Evolutionary conservation across 805 yeast species (phyloP).

Genomic region (Saccharomyces jurei): DNA sequence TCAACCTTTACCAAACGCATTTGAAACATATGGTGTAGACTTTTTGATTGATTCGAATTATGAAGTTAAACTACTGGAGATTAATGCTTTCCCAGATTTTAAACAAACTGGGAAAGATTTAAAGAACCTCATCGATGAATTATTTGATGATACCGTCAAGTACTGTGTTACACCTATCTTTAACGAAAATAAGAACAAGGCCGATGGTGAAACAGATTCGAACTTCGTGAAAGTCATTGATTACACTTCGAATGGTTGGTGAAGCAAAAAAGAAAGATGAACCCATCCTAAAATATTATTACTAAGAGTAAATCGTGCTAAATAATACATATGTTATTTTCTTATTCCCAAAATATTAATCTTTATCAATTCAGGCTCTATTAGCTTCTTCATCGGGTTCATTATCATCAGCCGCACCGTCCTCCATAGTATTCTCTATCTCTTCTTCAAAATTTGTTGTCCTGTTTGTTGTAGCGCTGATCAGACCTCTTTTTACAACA

Average conservation of each 20-base stretch:
- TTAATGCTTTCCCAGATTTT: constrained; percentile 93
- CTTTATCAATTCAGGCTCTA: not conserved
- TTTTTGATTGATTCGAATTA: constrained; percentile 57
- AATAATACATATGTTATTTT: not conserved
- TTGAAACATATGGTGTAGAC: constrained; percentile 86
- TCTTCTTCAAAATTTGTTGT: constrained; percentile 4
- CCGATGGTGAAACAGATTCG: constrained; percentile 6
- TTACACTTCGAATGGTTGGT: constrained; percentile 32
- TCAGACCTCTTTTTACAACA: constrained; percentile 31
- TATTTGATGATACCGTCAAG: constrained; percentile 51
- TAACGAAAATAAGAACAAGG: constrained; percentile 9
- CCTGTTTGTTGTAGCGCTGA: constrained; percentile 30
- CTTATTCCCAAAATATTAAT: not conserved
- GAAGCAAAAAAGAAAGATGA: constrained; percentile 1
- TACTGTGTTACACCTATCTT: constrained; percentile 45
- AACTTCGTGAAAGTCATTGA: constrained; percentile 37
- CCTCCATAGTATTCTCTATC: constrained; percentile 26
- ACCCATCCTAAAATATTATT: not conserved
- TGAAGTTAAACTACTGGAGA: constrained; percentile 63
- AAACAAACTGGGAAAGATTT: constrained; percentile 85
- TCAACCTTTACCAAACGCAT: constrained; percentile 70
- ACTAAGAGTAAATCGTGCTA: not conserved
- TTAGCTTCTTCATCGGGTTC: constrained; percentile 1
- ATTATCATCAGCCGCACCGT: constrained; percentile 15
- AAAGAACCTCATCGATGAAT: constrained; percentile 53